Base-by-base conservation (phyloP, 116 monocot genomes). In the Papilionanthe hybrid region DNA sequence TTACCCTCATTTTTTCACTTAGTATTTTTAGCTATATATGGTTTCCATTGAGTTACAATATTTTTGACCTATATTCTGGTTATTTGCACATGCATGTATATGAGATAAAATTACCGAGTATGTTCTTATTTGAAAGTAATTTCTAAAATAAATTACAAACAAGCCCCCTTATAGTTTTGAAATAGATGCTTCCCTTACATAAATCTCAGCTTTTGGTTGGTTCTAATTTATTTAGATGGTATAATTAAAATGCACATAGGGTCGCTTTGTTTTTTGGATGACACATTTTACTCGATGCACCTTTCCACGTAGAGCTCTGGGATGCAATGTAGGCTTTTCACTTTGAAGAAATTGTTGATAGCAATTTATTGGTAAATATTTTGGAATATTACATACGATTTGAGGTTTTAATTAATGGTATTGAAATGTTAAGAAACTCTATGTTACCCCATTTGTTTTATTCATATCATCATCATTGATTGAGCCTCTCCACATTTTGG, bases 1-100 rank as follows among this genome's bases (percentile, higher is more conserved):
- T 75, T 75, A 4, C n/a, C 50, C 49, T 9, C 37, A 32, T 28
- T 49, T 65, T 65, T 60, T 23, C 23, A 60, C 20, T 60, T 65
- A 9, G 6, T 10, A 3, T 65, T 27, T 65, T 25, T 25, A 25
- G 65, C 22, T 25, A 65, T 65, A 22, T 25, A 65, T 60, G 23
- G 23, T 60, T 60, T 22, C 60, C 60, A 60, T 58, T 58, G n/a
- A n/a, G 58, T 58, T 58, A 58, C n/a, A n/a, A 58, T 58, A 58
- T 19, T 58, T 30, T 58, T 30, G 13, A 3, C 11, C 69, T 29
- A 32, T 30, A 69, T 32, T 30, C 69, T 69, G 11, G 13, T 32
- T 17, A 69, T 28, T 32, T 69, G 30, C 69, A 32, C 37, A 69
- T 69, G 69, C 69, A 69, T 69, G 4, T 28, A 30, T 30, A 69